A percentile compares a stretch with the other conserved stretches of the same genome.
Evolutionary conservation across 2,329 filamentous ascomycete species (phyloP).

Genomic region (Trichoderma koningiopsis): DNA sequence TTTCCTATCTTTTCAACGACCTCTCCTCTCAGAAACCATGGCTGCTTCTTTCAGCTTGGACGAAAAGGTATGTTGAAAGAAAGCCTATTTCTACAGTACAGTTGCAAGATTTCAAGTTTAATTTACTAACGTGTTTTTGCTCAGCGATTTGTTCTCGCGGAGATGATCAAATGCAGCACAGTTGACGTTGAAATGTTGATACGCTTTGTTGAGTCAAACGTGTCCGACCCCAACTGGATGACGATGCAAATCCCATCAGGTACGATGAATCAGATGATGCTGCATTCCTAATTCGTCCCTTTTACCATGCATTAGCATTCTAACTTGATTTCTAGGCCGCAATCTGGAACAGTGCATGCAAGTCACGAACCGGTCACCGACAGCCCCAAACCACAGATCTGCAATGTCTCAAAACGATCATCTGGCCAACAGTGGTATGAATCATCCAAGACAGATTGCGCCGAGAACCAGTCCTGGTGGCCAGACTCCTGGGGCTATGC

Average conservation of each 20-base stretch:
- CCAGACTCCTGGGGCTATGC: neutral
- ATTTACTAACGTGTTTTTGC: neutral
- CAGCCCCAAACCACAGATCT: slow-evolving; percentile 21
- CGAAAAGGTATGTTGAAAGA: slow-evolving; percentile 26
- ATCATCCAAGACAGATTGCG: slow-evolving; percentile 10
- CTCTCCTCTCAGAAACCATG: slow-evolving; percentile 9
- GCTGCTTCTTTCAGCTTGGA: slow-evolving; percentile 16
- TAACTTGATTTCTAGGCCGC: slow-evolving; percentile 42
- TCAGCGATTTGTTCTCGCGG: slow-evolving; percentile 60
- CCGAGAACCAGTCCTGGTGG: slow-evolving; percentile 14
- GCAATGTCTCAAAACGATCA: slow-evolving; percentile 23
- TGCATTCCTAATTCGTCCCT: neutral
- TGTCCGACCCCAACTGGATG: slow-evolving; percentile 49
- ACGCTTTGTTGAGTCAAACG: slow-evolving; percentile 49
- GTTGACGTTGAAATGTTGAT: slow-evolving; percentile 51
- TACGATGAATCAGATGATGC: slow-evolving; percentile 35
- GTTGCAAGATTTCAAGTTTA: neutral
- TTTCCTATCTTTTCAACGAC: neutral
- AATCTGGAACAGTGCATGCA: slow-evolving; percentile 51
- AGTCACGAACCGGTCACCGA: slow-evolving; percentile 44
- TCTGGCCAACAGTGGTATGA: slow-evolving; percentile 7
- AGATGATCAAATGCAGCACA: slow-evolving; percentile 60
- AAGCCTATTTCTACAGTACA: neutral
- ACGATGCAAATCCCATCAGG: slow-evolving; percentile 52
- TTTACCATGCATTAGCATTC: neutral